phyloP scores from a whole-genome alignment of 768 basidiomycete genomes.

The Auriscalpium microsporum region DNA sequence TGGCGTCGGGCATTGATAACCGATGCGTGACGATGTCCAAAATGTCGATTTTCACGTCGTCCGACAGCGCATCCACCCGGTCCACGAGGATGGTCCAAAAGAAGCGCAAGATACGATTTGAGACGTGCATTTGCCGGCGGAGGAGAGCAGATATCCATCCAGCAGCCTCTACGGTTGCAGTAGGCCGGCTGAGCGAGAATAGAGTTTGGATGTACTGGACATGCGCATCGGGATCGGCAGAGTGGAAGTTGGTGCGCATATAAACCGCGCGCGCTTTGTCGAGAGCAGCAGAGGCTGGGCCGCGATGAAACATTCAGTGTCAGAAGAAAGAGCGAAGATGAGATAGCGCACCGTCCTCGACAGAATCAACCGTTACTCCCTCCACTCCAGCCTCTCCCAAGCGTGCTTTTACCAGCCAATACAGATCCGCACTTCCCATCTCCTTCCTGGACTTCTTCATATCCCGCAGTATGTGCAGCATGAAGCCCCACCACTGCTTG shows the following conservation, averaged over 20 bases:
- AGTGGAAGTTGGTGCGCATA: conserved; percentile 28
- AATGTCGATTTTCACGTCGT: conserved; percentile 24
- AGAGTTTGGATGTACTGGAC: conserved; percentile 38
- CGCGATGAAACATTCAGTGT: not conserved
- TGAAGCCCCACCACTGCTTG: conserved; percentile 40
- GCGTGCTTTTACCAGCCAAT: conserved; percentile 50
- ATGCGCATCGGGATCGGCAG: conserved; percentile 36
- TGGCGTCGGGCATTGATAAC: conserved; percentile 9
- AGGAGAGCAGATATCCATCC: conserved; percentile 3
- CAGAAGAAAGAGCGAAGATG: not conserved
- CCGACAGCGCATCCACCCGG: conserved; percentile 19
- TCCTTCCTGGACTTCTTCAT: conserved; percentile 30
- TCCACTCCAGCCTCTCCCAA: not conserved
- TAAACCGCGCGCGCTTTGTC: conserved; percentile 34
- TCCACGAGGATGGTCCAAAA: conserved; percentile 33
- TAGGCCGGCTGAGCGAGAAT: conserved; percentile 20
- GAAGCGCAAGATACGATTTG: conserved; percentile 29
- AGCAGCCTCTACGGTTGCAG: conserved; percentile 17
- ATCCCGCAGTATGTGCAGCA: conserved; percentile 36
- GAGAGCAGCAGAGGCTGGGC: not conserved
- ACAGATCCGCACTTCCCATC: conserved; percentile 39
- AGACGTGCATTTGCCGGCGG: conserved; percentile 20
- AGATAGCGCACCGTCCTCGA: conserved; percentile 5
- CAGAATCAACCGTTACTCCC: conserved; percentile 1
- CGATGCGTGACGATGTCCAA: conserved; percentile 30